A percentile compares a stretch with the other conserved stretches of the same genome.
These are phyloP conservation scores for Alternaria gaisen DNA, from an alignment of 2,329 filamentous ascomycete species.

Conservation along the genomic window DNA sequence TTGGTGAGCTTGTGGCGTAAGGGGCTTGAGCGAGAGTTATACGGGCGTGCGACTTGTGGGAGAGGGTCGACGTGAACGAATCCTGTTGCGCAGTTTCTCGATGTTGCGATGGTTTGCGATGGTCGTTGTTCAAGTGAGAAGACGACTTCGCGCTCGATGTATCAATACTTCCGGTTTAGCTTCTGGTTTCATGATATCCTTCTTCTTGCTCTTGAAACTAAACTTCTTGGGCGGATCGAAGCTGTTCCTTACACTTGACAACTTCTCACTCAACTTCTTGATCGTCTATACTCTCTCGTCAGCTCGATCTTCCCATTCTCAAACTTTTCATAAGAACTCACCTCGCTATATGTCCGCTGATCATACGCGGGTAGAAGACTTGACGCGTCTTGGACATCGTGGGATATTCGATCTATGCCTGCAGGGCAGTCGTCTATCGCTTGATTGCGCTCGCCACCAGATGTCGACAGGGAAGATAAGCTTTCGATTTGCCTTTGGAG, in stretches of 20 bases:
- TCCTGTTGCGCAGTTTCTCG: conserved; percentile 13
- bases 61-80: not conserved
- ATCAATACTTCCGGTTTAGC: not conserved
- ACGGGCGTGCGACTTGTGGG: conserved; percentile 58
- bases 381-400: conserved; percentile 83
- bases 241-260: conserved; percentile 73
- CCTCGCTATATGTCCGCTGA: conserved; percentile 83
- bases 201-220: conserved; percentile 74
- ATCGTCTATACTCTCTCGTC: conserved; percentile 66
- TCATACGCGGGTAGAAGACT: conserved; percentile 88
- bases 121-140: conserved; percentile 31
- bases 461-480: conserved; percentile 68
- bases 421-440: conserved; percentile 82
- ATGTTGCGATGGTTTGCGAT: conserved; percentile 45
- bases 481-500: conserved; percentile 79
- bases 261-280: conserved; percentile 80
- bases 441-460: conserved; percentile 79
- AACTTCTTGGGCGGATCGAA: conserved; percentile 80
- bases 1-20: conserved; percentile 76
- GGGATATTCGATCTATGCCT: conserved; percentile 80
- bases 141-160: not conserved
- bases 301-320: conserved; percentile 66
- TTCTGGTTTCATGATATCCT: conserved; percentile 53
- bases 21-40: conserved; percentile 78
- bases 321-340: conserved; percentile 75